phyloP scores from a whole-genome alignment of 108 stramenopile genomes.

The Fragilaria crotonensis region DNA sequence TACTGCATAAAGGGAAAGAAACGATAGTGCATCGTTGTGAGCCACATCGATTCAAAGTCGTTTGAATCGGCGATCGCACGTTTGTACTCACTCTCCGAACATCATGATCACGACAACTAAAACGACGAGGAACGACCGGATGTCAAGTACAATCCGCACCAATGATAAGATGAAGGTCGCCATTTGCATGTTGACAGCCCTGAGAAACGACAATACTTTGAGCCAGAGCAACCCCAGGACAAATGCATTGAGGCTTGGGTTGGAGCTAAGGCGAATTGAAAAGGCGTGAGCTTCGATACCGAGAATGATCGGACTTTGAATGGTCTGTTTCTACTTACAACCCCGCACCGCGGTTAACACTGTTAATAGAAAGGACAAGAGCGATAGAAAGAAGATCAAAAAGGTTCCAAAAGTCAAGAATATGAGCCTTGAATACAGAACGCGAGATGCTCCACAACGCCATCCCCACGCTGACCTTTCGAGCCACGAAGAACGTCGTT shows the following conservation, averaged over 20 bases:
- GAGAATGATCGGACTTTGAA: background rate
- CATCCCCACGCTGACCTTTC: conserved; percentile 7
- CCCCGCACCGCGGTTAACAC: background rate
- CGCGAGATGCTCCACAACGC: conserved; percentile 15
- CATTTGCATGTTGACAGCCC: conserved; percentile 38
- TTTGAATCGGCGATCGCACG: conserved; percentile 1
- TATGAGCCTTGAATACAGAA: conserved; percentile 8
- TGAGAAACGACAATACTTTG: conserved; percentile 29
- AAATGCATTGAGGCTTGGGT: conserved; percentile 20
- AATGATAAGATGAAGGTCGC: conserved; percentile 50
- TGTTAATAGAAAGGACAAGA: background rate
- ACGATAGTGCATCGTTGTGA: background rate
- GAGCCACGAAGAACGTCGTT: conserved; percentile 1
- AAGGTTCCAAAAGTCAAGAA: conserved; percentile 15
- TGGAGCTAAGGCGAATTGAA: background rate
- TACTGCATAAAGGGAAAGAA: conserved; percentile 8
- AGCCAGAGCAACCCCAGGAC: conserved; percentile 38
- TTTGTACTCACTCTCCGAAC: conserved; percentile 19
- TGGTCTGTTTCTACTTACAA: background rate
- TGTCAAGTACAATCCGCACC: conserved; percentile 16
- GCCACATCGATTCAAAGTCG: background rate
- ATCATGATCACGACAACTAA: conserved; percentile 21
- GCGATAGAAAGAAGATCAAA: conserved; percentile 14
- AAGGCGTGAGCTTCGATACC: background rate
- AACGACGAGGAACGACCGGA: conserved; percentile 8